Percentiles rank a stretch among this genome's conserved stretches.
Evolutionary conservation across 345 rosid genomes (phyloP).

Genomic region (Fremontodendron californicum): DNA sequence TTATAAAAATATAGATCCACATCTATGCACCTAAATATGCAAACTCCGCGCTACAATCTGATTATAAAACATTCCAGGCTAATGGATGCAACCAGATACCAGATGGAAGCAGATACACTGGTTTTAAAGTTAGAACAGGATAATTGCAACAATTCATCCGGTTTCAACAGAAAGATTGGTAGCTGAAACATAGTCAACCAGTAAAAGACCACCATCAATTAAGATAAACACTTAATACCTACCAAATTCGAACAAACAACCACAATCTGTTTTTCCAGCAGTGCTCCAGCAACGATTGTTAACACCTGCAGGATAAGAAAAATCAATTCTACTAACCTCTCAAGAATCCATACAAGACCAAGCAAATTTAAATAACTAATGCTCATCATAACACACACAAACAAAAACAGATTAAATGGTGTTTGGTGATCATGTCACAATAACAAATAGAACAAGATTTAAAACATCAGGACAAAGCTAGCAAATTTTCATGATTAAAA

Average conservation of each 20-base stretch:
- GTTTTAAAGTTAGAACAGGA: neutral
- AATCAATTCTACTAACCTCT: conserved; percentile 10
- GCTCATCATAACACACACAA: neutral
- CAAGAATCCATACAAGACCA: neutral
- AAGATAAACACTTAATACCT: neutral
- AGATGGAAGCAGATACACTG: neutral
- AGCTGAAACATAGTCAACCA: neutral
- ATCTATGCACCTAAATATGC: neutral
- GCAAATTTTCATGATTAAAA: neutral
- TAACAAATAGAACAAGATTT: neutral
- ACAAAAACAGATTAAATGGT: neutral
- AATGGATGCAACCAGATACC: neutral
- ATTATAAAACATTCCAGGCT: neutral
- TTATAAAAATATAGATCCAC: neutral
- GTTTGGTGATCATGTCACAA: neutral
- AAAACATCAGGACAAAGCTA: neutral
- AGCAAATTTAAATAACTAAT: neutral
- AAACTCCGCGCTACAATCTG: neutral
- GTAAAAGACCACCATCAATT: neutral
- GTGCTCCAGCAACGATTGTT: conserved; percentile 73
- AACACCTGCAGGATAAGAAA: conserved; percentile 51
- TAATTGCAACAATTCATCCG: neutral
- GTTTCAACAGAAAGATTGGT: neutral
- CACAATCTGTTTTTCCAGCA: conserved; percentile 85
- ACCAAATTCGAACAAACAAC: conserved; percentile 97